A percentile compares a stretch with the other conserved stretches of the same genome.
These are phyloP conservation scores for Penicillium sclerotiorum DNA, from an alignment of 2,329 filamentous ascomycete genomes.

Conservation along the genomic window DNA sequence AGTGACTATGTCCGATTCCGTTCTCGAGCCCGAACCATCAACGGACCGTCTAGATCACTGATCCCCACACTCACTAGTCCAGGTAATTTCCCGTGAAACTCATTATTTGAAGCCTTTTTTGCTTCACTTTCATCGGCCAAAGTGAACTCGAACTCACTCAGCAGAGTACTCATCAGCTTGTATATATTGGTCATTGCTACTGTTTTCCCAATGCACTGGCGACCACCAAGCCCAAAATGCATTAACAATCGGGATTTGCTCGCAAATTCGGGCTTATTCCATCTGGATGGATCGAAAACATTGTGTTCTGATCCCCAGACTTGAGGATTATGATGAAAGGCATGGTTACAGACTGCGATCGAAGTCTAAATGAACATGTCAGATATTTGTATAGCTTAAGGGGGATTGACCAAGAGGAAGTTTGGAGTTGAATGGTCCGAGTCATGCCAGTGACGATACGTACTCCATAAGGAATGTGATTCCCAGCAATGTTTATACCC, in stretches of 20 bases:
- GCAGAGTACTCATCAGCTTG: slow-evolving; percentile 35
- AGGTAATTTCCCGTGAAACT: neutral
- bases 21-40: slow-evolving; percentile 10
- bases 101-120: neutral
- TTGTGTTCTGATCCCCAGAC: slow-evolving; percentile 38
- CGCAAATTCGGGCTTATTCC: slow-evolving; percentile 22
- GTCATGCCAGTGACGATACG: too few relatives aligned
- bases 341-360: slow-evolving; percentile 38
- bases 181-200: slow-evolving; percentile 39
- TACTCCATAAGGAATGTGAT: slow-evolving; percentile 30
- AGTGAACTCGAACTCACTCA: slow-evolving; percentile 34
- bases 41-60: slow-evolving; percentile 13
- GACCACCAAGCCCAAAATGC: slow-evolving; percentile 38
- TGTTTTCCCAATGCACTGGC: slow-evolving; percentile 40
- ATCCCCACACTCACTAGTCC: slow-evolving; percentile 15
- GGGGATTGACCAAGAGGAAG: too few relatives aligned
- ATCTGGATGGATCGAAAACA: slow-evolving; percentile 34
- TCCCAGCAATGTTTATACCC: slow-evolving; percentile 28
- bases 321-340: slow-evolving; percentile 36
- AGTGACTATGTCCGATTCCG: neutral
- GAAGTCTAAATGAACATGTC: too few relatives aligned
- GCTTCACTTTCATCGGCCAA: slow-evolving; percentile 25
- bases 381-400: too few relatives aligned
- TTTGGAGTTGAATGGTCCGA: neutral
- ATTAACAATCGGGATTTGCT: slow-evolving; percentile 30